phyloP scores from a whole-genome alignment of 129 eudicot species.

The Apium graveolens region DNA sequence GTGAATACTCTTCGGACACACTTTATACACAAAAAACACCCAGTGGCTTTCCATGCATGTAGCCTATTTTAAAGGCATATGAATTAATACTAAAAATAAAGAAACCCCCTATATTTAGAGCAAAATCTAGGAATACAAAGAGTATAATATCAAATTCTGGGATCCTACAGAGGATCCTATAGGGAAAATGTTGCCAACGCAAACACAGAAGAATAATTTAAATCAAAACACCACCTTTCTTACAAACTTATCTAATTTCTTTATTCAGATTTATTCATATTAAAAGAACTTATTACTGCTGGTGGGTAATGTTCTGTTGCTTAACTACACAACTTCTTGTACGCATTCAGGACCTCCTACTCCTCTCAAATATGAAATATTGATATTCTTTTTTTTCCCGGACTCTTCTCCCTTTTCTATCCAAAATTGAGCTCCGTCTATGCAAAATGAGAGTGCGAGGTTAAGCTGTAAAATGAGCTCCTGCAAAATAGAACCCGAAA shows the following conservation, averaged over 20 bases:
- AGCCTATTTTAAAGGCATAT: neutral
- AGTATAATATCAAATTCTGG: neutral
- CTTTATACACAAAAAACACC: neutral
- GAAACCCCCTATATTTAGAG: neutral
- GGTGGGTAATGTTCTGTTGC: too few species aligned
- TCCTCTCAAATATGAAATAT: too few species aligned
- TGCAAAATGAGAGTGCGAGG: too few species aligned
- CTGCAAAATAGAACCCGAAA: too few species aligned
- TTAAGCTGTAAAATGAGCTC: too few species aligned
- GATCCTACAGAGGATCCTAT: neutral
- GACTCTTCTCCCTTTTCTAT: too few species aligned
- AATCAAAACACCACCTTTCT: neutral
- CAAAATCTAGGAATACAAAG: neutral
- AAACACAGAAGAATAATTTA: neutral
- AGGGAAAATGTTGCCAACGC: neutral
- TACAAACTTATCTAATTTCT: neutral
- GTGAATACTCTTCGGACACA: constrained; percentile 3
- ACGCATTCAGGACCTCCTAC: too few species aligned
- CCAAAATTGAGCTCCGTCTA: too few species aligned
- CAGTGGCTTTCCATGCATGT: constrained; percentile 4
- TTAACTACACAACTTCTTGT: too few species aligned
- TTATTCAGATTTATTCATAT: too few species aligned
- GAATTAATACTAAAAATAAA: neutral
- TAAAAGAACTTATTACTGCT: too few species aligned
- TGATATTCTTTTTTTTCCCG: too few species aligned